phyloP scores from a whole-genome alignment of 2,329 filamentous ascomycete species.

The Pseudogymnoascus sp. region DNA sequence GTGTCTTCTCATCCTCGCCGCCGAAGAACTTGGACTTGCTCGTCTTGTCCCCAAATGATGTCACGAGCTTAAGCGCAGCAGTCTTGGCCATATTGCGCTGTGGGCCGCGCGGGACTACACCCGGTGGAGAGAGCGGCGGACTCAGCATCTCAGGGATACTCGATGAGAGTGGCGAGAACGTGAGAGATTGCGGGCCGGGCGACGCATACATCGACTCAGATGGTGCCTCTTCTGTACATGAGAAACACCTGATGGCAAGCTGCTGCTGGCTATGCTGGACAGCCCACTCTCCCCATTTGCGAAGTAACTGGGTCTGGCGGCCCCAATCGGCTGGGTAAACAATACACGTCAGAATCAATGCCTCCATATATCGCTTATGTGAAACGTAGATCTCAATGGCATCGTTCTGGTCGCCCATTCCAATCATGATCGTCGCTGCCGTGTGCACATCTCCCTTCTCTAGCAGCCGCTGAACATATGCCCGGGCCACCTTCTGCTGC shows the following conservation, averaged over 20 bases:
- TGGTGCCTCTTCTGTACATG: conserved; percentile 79
- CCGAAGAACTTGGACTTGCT: conserved; percentile 58
- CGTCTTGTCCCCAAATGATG: conserved; percentile 63
- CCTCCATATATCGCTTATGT: conserved; percentile 86
- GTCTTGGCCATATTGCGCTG: conserved; percentile 62
- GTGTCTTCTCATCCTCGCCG: conserved; percentile 56
- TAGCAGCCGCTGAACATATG: conserved; percentile 82
- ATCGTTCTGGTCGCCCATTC: conserved; percentile 85
- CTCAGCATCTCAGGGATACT: conserved; percentile 56
- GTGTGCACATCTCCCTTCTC: conserved; percentile 87
- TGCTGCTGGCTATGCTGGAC: conserved; percentile 82
- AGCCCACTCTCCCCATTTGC: conserved; percentile 92
- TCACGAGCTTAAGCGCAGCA: conserved; percentile 83
- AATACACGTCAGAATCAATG: conserved; percentile 77
- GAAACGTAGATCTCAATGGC: conserved; percentile 95
- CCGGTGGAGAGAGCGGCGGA: conserved; percentile 67
- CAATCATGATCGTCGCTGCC: conserved; percentile 85
- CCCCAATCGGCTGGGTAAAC: conserved; percentile 83
- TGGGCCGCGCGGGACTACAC: conserved; percentile 47
- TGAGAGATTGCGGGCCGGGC: conserved; percentile 61
- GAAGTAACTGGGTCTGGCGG: conserved; percentile 75
- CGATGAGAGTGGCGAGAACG: conserved; percentile 50
- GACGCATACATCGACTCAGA: conserved; percentile 76
- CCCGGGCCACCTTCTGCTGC: conserved; percentile 82
- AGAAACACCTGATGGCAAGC: conserved; percentile 85